Evolutionary conservation across 2,329 filamentous ascomycete species (phyloP), one percentile per base, ranked within the genome.

Genomic region (Penicillium fuscoglaucum): DNA sequence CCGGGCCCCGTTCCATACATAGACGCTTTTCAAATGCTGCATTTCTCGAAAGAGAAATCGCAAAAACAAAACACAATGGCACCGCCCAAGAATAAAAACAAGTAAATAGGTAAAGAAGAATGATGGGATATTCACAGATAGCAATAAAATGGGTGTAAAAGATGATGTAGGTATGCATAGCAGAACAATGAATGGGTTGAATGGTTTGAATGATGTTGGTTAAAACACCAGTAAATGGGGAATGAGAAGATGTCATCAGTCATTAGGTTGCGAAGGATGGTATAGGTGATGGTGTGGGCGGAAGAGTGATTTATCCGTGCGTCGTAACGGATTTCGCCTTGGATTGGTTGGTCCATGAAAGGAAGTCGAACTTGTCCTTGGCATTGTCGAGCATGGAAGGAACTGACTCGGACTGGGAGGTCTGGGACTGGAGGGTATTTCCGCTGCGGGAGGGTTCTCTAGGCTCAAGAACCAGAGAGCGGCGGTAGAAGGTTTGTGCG

Each of bases 401-500:
- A 40, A 69, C 67, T 12, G 74, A 66, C 31, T 72, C 69, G 37
- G 61, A 24, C 26, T 62, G 63, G 15, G 69, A 53, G 40, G 61
- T 33, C 26, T 62, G 63, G 10, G 69, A 52, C 12, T 68, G 66
- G n/a, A 69, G 37, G 17, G 54, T 63, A 47, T 43, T 55, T 52
- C 43, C 65, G 59, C 57, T 62, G 68, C 59, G 68, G 53, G 49
- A 60, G 24, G 58, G 57, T 50, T 79, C 77, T 56, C 74, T 70
- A 1, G 93, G 93, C 73, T 97, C 93, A 26, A 96, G 82, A 29
- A 93, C 78, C 45, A 96, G 81, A 60, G 91, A 96, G 70, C 93
- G 91, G 64, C 92, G 87, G 74, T 96, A 96, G 72, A 88, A 87
- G 62, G 81, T 83, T 63, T 87, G 84, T 15, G 87, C 82, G 66